Base-by-base conservation (phyloP, 805 yeast species). In the Candida nemodendra region DNA sequence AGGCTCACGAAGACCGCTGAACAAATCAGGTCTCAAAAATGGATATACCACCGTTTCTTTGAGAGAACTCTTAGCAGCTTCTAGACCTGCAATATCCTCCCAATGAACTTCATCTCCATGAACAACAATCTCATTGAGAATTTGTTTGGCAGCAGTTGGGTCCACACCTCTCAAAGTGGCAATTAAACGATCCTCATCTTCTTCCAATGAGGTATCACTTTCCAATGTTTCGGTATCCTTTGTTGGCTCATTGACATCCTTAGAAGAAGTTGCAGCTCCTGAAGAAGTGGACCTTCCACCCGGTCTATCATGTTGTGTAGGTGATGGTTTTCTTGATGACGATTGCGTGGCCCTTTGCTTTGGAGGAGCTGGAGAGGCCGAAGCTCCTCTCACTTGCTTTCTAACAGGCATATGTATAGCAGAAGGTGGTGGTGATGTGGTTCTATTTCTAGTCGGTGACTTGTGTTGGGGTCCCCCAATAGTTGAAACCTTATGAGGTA, bases 41-140 rank as follows among this genome's bases (percentile, higher is more conserved):
- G 99, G 99, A 59, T 90, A 91, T 11, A 91, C 97, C 4, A 93
- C 96, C 0, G 97, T 86, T 59, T 91, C 99, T 58, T 89, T 91
- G 38, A 91, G 67, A 2, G 96, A 84, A 46, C 75, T 76, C 56
- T 91, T 93, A 3, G 97, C 96, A n/a, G 73, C 71, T 37, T 84
- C 91, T 21, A 93, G 64, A 1, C 99, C 99, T 0, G 95, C 95
- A 45, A 91, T 84, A 56, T 93, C 98, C 36, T 84, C 91, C 98
- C 98, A 93, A 50, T 76, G 81, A 2, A 91, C 93, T 51, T 86
- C 86, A 56, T 90, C 96, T 11, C 96, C 96, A 38, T 80, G 81
- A 4, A 89, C 84, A 18, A 91, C 84, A 41, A 91, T 87, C 55
- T 91, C 96, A 46, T 84, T 84, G 39, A 91, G 65, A 35, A 91